Evolutionary conservation across 2,329 filamentous ascomycete species (phyloP), one percentile per base, ranked within the genome.

Genomic region (Dryadomyces quercivorus): DNA sequence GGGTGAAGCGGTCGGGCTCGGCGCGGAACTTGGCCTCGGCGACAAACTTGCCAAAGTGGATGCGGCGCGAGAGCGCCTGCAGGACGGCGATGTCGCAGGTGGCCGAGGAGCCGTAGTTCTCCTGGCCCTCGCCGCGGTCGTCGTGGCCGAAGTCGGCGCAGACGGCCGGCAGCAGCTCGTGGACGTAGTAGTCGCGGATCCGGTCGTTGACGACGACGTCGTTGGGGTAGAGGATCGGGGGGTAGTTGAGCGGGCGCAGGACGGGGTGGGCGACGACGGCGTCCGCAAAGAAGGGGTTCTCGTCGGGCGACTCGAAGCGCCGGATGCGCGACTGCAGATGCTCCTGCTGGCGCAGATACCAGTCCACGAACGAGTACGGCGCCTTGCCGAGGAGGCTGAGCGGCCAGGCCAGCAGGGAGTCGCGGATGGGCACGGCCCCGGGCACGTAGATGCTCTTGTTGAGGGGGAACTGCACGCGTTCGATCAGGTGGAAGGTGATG

Each of bases 1-100:
- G 75, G 6, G 87, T 91, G 67, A 92, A 98, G 59, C 74, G 79
- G 62, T 91, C 88, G 34, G 82, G 78, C 61, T 97, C 88, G 49
- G 86, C 84, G 62, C 80, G 80, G 71, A 96, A 98, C 73, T 98
- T 98, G 57, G 85, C 84, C 76, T 98, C 93, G 46, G 93, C 93
- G 9, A 98, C 93, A 64, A 97, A 97, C 72, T 97, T 98, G 62
- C 93, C 93, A 72, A 95, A 98, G 70, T 98, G 93, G 62, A 98
- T 93, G 54, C 93, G 78, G 45, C 92, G 80, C 43, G 88, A 94
- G 49, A 98, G 73, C 3, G 93, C 87, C 73, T 98, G 93, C 59
- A 98, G 75, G 63, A 87, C 92, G 53, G 81, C 78, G 58, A 98
- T 93, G 70, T 98, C 93, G 66, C 86, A 90, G 1, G 89, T 95